Evolutionary conservation across 2,329 filamentous ascomycete genomes (phyloP), one percentile per base, ranked within the genome.

Genomic region (Aspergillus brasiliensis): DNA sequence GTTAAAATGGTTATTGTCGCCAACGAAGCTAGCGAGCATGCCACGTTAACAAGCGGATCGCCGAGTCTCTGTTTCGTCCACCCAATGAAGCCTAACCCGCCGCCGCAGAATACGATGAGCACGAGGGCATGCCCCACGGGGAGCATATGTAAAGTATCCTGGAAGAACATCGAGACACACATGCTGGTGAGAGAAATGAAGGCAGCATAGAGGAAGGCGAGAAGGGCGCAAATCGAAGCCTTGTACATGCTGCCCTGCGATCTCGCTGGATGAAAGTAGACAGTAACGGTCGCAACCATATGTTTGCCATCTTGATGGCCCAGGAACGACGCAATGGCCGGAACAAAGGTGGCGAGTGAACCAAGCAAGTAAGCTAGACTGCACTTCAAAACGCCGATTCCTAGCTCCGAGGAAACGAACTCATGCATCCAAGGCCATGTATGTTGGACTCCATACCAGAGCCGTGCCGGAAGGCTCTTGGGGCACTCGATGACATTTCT

Each of bases 191-290:
- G 84, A 5, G 89, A 91, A 38, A 97, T 81, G 40, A 92, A 80
- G 34, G 88, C 85, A 2, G 89, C 88, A 73, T 96, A 98, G 38
- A 88, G 77, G 61, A 97, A 91, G 1, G 92, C 93, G 34, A 90
- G 81, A 38, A 91, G 78, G 5, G 91, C 91, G 59, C 95, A 87
- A 34, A 93, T 78, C 10, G 89, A 85, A 3, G 92, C 93, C 76
- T 97, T 91, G 59, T 91, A 84, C 92, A 97, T 97, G 65, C 91
- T 95, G 0, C 94, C 94, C 25, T 88, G 86, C 17, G 91, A 91
- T 59, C 94, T 84, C 5, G 92, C 91, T 4, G 94, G 92, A 74
- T 97, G 92, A 70, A 97, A 98, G 72, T 97, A 98, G 10, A 97
- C 93, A 0, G 92, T 96, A 59, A 97, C 87, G 2, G 94, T 97